These are phyloP conservation scores for Pseudocercospora pini-densiflorae DNA, from an alignment of 2,329 filamentous ascomycete species.

Conservation along the genomic window DNA sequence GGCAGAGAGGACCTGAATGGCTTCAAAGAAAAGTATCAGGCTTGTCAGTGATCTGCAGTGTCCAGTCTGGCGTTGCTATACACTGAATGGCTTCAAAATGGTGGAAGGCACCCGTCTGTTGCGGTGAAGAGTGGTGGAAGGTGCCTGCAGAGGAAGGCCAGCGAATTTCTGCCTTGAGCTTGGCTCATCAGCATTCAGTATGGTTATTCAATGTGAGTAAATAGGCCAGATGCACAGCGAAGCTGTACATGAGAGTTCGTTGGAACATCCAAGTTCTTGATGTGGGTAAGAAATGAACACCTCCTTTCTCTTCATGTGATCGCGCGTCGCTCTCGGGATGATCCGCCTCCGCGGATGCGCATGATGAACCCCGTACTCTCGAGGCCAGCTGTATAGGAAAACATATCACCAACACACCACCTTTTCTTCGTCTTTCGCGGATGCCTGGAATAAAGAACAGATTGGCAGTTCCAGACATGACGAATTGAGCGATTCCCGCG, in stretches of 20 bases:
- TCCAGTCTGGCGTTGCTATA: too few relatives aligned
- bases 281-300: not conserved
- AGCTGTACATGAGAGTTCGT: too few relatives aligned
- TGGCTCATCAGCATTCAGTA: too few relatives aligned
- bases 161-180: too few relatives aligned
- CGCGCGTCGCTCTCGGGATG: not conserved
- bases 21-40: too few relatives aligned
- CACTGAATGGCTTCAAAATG: too few relatives aligned
- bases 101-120: not conserved
- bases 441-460: not conserved
- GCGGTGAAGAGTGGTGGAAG: not conserved
- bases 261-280: too few relatives aligned
- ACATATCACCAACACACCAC: not conserved
- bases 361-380: conserved; percentile 3
- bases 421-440: not conserved
- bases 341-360: not conserved
- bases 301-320: not conserved
- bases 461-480: not conserved
- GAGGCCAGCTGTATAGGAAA: not conserved
- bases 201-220: too few relatives aligned
- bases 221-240: too few relatives aligned
- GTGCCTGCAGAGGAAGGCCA: too few relatives aligned
- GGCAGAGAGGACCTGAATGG: too few relatives aligned
- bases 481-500: not conserved
- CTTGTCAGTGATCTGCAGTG: too few relatives aligned